These are phyloP conservation scores for Spizellomyces punctatus DNA, from an alignment of 192 early-diverging fungal species.

Conservation along the genomic window DNA sequence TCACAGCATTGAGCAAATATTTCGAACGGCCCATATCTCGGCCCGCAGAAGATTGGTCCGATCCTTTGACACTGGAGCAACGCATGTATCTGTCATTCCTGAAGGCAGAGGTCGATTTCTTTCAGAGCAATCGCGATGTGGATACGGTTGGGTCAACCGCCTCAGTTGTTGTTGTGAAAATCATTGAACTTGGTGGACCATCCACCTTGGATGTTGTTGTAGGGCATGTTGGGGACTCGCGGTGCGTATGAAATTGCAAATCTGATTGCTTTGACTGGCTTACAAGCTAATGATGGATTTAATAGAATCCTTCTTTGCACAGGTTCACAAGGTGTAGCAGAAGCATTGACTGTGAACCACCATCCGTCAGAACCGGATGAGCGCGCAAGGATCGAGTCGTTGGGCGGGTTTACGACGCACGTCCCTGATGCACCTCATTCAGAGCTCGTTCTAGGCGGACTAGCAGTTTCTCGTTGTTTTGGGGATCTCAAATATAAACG, in stretches of 20 bases:
- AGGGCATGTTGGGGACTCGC: constrained; percentile 4
- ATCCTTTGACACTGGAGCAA: constrained; percentile 17
- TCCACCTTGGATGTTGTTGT: not conserved
- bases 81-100: constrained; percentile 18
- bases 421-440: not conserved
- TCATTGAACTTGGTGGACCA: not conserved
- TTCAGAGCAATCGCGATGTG: not conserved
- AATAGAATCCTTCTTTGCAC: constrained; percentile 6
- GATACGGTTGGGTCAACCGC: constrained; percentile 23
- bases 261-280: too few relatives aligned
- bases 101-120: constrained; percentile 20
- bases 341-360: constrained; percentile 12
- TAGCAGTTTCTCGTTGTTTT: constrained; percentile 21
- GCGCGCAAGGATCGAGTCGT: constrained; percentile 2
- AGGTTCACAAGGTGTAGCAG: not conserved
- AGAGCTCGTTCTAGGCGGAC: constrained; percentile 17
- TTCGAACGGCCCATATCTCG: constrained; percentile 8
- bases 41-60: not conserved
- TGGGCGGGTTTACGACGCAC: constrained; percentile 20
- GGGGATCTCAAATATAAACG: constrained; percentile 17
- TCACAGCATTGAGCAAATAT: not conserved
- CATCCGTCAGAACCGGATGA: constrained; percentile 2
- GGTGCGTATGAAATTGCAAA: not conserved
- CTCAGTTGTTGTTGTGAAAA: not conserved
- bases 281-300: not conserved